Evolutionary conservation across 148 eudicot genomes (phyloP).

Genomic region (Rhododendron vialii): DNA sequence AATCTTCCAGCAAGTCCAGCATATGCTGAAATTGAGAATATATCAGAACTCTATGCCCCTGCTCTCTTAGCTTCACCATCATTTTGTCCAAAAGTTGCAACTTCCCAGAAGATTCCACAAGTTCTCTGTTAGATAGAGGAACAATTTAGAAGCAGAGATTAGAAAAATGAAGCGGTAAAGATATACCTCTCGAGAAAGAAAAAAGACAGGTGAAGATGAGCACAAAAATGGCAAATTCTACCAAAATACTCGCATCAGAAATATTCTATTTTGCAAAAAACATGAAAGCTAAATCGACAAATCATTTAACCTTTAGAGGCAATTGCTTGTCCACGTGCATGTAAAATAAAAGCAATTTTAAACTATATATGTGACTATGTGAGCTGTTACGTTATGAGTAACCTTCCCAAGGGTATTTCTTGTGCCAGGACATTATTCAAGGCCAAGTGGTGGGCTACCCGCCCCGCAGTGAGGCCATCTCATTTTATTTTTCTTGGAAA

Average conservation of each 20-base stretch:
- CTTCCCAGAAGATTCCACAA: conserved; percentile 87
- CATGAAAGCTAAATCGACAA: not conserved
- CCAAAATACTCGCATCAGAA: not conserved
- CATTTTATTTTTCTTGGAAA: no score
- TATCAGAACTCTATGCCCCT: conserved; percentile 94
- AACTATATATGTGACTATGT: not conserved
- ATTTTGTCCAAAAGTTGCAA: conserved; percentile 84
- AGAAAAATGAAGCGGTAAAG: not conserved
- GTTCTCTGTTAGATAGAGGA: conserved; percentile 49
- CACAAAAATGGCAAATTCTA: not conserved
- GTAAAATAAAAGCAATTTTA: not conserved
- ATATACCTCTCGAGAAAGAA: not conserved
- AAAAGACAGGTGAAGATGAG: not conserved
- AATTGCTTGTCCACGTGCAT: not conserved
- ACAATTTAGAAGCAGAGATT: conserved; percentile 4
- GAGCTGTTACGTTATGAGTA: not conserved
- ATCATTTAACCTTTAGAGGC: not conserved
- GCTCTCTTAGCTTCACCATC: conserved; percentile 95
- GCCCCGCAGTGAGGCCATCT: no score
- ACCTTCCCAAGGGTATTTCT: not conserved
- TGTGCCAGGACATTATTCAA: not conserved
- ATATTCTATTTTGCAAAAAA: not conserved
- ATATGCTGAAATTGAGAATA: conserved; percentile 95
- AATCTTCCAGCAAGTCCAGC: conserved; percentile 94
- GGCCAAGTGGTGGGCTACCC: no score